Evolutionary conservation across 164 flowering plant genomes (phyloP).

Genomic region (Stephania cephalantha): DNA sequence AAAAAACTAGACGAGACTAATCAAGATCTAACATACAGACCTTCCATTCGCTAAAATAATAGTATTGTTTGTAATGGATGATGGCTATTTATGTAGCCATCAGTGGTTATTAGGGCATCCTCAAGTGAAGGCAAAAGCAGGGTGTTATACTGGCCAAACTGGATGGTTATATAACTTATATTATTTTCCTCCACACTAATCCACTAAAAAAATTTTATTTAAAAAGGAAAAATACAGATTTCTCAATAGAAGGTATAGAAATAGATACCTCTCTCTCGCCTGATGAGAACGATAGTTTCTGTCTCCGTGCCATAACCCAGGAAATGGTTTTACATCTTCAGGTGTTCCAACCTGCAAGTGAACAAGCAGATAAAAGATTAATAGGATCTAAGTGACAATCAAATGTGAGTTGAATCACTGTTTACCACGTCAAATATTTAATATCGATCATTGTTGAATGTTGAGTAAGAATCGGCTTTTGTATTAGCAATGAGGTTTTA

Average conservation of each 20-base stretch:
- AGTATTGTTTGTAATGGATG: too few relatives aligned
- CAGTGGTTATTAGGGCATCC: not conserved
- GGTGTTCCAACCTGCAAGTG: slow-evolving; percentile 46
- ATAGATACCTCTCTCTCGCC: slow-evolving; percentile 54
- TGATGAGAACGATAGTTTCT: slow-evolving; percentile 52
- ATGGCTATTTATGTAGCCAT: not conserved
- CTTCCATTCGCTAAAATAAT: too few relatives aligned
- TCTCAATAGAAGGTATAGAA: not conserved
- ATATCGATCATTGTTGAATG: too few relatives aligned
- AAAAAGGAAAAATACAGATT: not conserved
- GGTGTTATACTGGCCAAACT: not conserved
- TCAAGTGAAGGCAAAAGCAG: not conserved
- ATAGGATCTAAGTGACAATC: not conserved
- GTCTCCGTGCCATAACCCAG: slow-evolving; percentile 91
- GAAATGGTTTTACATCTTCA: slow-evolving; percentile 73
- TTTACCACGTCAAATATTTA: not conserved
- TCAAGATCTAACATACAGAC: not conserved
- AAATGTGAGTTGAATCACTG: not conserved
- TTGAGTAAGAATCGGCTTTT: too few relatives aligned
- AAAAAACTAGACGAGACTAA: not conserved
- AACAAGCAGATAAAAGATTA: slow-evolving; percentile 2
- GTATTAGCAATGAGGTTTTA: too few relatives aligned
- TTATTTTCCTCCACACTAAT: too few relatives aligned
- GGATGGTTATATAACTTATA: not conserved
- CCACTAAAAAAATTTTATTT: not conserved